Percentiles rank a stretch among this genome's conserved stretches.
Evolutionary conservation across 129 eudicot genomes (phyloP).

Genomic region (Artemisia argyi): DNA sequence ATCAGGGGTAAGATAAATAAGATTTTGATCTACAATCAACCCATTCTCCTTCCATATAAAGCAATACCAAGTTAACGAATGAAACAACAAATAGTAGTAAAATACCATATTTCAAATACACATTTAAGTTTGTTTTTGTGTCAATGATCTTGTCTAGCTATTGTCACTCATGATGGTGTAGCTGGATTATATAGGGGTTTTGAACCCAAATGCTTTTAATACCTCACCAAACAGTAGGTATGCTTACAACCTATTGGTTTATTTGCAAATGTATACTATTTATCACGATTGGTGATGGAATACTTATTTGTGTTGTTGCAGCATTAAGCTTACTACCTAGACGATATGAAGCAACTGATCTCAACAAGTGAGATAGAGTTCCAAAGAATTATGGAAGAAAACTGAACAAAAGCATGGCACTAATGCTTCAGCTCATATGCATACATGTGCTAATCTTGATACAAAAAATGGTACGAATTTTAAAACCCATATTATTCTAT

Average conservation of each 20-base stretch:
- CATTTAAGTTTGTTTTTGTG: not conserved
- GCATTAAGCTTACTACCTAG: constrained; percentile 89
- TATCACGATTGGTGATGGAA: not conserved
- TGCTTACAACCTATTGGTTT: not conserved
- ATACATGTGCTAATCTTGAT: no score
- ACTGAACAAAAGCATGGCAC: constrained; percentile 40
- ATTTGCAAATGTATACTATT: no score
- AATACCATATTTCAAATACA: not conserved
- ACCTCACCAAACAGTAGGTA: constrained; percentile 93
- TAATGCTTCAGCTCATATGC: constrained; percentile 14
- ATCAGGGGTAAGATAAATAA: not conserved
- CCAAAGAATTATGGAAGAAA: constrained; percentile 62
- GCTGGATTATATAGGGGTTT: constrained; percentile 86
- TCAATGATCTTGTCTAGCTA: constrained; percentile 42
- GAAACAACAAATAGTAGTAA: no score
- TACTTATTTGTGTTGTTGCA: constrained; percentile 25
- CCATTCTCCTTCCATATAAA: not conserved
- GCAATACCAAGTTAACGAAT: not conserved
- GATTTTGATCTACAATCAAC: not conserved
- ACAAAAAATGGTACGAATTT: no score
- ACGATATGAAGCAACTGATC: constrained; percentile 68
- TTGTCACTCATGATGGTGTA: constrained; percentile 79
- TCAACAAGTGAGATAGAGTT: constrained; percentile 70
- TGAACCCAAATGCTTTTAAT: constrained; percentile 78
- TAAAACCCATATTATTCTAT: no score